phyloP scores from a whole-genome alignment of 1,139 yeast species.

The Williopsis jadinii region DNA sequence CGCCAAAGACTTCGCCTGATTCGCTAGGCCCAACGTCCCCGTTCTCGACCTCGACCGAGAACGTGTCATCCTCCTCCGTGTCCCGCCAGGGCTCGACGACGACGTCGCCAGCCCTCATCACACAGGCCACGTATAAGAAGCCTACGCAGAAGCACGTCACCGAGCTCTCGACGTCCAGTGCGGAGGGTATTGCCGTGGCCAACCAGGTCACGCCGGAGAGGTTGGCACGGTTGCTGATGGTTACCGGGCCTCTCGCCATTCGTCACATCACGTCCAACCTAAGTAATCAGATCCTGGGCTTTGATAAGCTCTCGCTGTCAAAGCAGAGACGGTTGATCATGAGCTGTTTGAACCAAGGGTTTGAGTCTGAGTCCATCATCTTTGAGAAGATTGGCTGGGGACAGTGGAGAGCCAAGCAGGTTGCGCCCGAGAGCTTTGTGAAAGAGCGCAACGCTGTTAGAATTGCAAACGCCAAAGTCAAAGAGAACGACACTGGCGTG shows the following conservation, averaged over 20 bases:
- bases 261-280: constrained; percentile 82
- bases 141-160: constrained; percentile 22
- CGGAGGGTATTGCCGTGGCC: constrained; percentile 86
- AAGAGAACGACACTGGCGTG: constrained; percentile 26
- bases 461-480: constrained; percentile 29
- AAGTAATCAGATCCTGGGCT: constrained; percentile 68
- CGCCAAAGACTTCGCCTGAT: constrained; percentile 14
- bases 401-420: constrained; percentile 81
- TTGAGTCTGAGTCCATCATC: constrained; percentile 52
- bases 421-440: constrained; percentile 42
- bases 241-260: constrained; percentile 85
- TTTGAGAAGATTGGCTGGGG: constrained; percentile 98
- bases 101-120: constrained; percentile 20
- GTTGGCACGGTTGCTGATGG: constrained; percentile 57
- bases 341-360: constrained; percentile 78
- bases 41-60: constrained; percentile 15
- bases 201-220: constrained; percentile 77
- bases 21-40: constrained; percentile 21
- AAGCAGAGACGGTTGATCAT: constrained; percentile 87
- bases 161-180: constrained; percentile 66
- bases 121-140: constrained; percentile 20
- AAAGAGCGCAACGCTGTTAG: constrained; percentile 27
- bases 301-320: constrained; percentile 72
- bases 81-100: constrained; percentile 11
- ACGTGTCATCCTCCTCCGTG: constrained; percentile 14